Evolutionary conservation across 73 alveolate species (phyloP), one percentile per base, ranked within the genome.

Genomic region (Tetrahymena malaccensis): DNA sequence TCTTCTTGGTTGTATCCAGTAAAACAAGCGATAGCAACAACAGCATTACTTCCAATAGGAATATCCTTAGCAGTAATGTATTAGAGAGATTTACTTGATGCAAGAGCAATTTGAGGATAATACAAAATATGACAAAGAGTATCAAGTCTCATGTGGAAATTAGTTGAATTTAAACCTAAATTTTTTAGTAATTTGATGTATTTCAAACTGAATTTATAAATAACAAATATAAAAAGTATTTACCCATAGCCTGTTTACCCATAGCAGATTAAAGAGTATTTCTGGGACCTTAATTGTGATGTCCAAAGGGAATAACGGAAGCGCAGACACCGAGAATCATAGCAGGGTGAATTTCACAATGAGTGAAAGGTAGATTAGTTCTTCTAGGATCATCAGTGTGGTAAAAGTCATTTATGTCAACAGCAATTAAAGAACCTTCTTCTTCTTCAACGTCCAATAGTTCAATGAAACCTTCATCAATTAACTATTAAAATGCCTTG

Each of bases 261-360:
- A 99, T 99, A 93, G 99, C 99, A 95, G 99, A 97, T 95, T 99
- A 99, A 93, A 95, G 97, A 33, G 99, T 98, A 95, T 98, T 98
- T 95, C 99, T 97, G 21, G 99, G 99, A 17, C 99, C 98, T 97
- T 99, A 98, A 97, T 99, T 99, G 97, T 99, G 99, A 96, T 99
- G 99, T 19, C 99, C 99, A 97, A 99, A 99, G n/a, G 99, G 99
- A 94, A 99, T 99, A 93, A 99, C 99, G 44, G 99, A 98, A 8
- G 99, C 99, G 97, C 99, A 98, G 70, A 99, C 99, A 43, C 99
- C 99, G 35, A 99, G 97, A 93, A 99, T 99, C 99, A 99, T 99
- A 35, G 99, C 98, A 5, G 99, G 99, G 94, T 99, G 99, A 55
- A 99, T 99, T 98, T 99, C 99, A 85, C 99, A 99, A 93, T 99